Evolutionary conservation across 495 filamentous ascomycete genomes (phyloP), one percentile per base, ranked within the genome.

Genomic region (Penicillium taxi): DNA sequence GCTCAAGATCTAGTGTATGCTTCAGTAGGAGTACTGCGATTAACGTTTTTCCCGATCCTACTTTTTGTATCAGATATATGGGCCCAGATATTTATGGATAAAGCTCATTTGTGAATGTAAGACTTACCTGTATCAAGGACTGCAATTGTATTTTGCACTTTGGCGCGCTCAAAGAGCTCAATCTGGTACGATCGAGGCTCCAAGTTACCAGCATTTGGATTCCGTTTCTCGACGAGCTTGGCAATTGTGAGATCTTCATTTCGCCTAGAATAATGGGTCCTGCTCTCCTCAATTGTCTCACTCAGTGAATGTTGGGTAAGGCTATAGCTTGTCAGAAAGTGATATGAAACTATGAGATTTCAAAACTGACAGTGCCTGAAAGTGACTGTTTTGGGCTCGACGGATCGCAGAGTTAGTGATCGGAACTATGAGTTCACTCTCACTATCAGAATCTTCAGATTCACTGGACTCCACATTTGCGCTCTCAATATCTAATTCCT

Each of bases 41-140:
- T 16, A 96, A 67, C 0, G 91, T 98, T 56, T 98, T 98, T 11
- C 91, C 91, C n/a, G 93, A 88, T 24, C 91, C 84, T 86, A 26
- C 6, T 14, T 9, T 27, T n/a, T 3, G 20, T 9, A 4, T 37
- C 20, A 33, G 35, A 19, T n/a, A n/a, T n/a, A n/a, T n/a, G n/a
- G n/a, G n/a, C n/a, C n/a, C n/a, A n/a, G n/a, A n/a, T 5, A 12
- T n/a, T 13, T n/a, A 6, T 15, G 0, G 3, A 5, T 15, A 18
- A n/a, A 7, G 7, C 9, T 19, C 2, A 16, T 4, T 1, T 14
- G 0, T 9, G 9, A 14, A 29, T 2, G 7, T 3, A n/a, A n/a
- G n/a, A 4, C 35, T 34, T 54, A 83, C 83, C 89, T 23, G 91
- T 96, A 55, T 94, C 88, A n/a, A 96, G 72, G 9, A 98, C 93